Evolutionary conservation across 148 eudicot genomes (phyloP), one percentile per base, ranked within the genome.

Genomic region (Camellia lanceoleosa): DNA sequence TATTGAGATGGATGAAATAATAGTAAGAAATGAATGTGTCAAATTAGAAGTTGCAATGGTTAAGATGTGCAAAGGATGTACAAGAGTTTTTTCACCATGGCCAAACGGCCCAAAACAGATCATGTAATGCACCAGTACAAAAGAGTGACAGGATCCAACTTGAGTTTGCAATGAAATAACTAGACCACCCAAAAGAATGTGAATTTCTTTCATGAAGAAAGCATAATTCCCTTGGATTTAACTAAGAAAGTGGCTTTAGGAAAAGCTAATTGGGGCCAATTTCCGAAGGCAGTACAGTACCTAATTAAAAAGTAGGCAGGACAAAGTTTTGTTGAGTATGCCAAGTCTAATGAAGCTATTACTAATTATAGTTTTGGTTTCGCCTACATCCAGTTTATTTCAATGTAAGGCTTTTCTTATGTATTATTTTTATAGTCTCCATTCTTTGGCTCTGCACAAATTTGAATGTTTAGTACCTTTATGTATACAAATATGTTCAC

Each of bases 391-490:
- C 13, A 8, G 61, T 58, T 49, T 7, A 58, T 58, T 58, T 5
- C 61, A 58, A 58, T 14, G 12, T 5, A 58, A 7, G 12, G 61
- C 71, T 11, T 4, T 20, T 65, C 42, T 23, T 23, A 10, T 23
- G 47, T 1, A 10, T 11, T 20, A 23, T 12, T 20, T 44, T 23
- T 72, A 12, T 18, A 5, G 42, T 19, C 62, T 54, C 61, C 11
- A 23, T 23, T 30, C 7, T 44, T 19, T 47, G 75, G 44, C 61
- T 2, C 75, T 23, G 44, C 46, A 30, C n/a, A 72, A 52, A 51
- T 54, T 71, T 52, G 75, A 41, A 72, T 72, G 38, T 68, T 54
- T 52, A 54, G 61, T 19, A 47, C 51, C 74, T 71, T 71, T 13
- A 54, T 54, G 61, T 23, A 23, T 54, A 2, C 54, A 51, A 30